phyloP scores from a whole-genome alignment of 768 basidiomycete genomes.

The Mycena sanguinolenta region DNA sequence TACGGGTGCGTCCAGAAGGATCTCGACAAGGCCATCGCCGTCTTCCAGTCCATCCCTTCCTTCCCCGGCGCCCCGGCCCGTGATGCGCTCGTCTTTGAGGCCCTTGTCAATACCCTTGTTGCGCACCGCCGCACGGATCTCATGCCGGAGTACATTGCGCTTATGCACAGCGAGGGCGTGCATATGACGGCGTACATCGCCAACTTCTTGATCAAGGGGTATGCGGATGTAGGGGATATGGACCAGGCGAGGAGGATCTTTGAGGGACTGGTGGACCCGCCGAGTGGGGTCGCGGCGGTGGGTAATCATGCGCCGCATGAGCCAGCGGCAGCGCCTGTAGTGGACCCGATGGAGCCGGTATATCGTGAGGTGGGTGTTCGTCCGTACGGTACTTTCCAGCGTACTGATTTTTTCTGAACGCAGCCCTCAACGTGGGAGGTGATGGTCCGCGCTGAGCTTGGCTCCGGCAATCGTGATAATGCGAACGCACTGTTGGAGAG shows the following conservation, averaged over 20 bases:
- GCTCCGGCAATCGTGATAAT: slow-evolving; percentile 76
- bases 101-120: slow-evolving; percentile 88
- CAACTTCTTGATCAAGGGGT: slow-evolving; percentile 85
- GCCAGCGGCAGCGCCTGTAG: slow-evolving; percentile 47
- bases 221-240: slow-evolving; percentile 76
- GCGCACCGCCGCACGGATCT: slow-evolving; percentile 84
- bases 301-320: slow-evolving; percentile 89
- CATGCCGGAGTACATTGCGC: slow-evolving; percentile 73
- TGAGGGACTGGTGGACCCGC: slow-evolving; percentile 83
- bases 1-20: slow-evolving; percentile 87
- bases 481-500: slow-evolving; percentile 80
- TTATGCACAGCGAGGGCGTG: slow-evolving; percentile 72
- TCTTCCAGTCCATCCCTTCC: slow-evolving; percentile 81
- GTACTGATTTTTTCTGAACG: slow-evolving; percentile 19
- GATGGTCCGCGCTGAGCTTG: slow-evolving; percentile 94
- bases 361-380: slow-evolving; percentile 80
- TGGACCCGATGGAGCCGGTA: slow-evolving; percentile 69
- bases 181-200: slow-evolving; percentile 97
- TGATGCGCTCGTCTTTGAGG: slow-evolving; percentile 91
- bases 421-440: slow-evolving; percentile 95
- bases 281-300: slow-evolving; percentile 87
- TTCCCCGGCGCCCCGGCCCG: slow-evolving; percentile 69
- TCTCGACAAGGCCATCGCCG: slow-evolving; percentile 77
- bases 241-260: slow-evolving; percentile 83
- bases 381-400: neutral